Base-by-base conservation (phyloP, 2,329 filamentous ascomycete genomes). In the Alternaria tenuissima region DNA sequence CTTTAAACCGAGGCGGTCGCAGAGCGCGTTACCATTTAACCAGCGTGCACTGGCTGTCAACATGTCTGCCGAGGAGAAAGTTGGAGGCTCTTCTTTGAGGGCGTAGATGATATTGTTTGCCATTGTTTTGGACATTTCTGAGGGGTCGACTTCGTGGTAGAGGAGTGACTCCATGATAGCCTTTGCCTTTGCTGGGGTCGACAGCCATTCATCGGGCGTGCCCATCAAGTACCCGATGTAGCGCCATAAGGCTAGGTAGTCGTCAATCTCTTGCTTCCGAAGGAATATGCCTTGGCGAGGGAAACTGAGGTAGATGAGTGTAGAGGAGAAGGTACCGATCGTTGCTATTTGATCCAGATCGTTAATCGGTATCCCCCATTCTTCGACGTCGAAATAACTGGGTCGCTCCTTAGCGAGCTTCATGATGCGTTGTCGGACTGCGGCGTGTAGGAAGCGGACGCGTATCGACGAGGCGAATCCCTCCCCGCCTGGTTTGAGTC, bases 211-310 rank as follows among this genome's bases (percentile, higher is more conserved):
- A 1, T 86, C 86, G 0, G 91, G 91, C 7, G 87, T 87, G 12
- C 91, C 91, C 69, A 93, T 84, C 30, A 93, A 81, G 70, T 92
- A 84, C 0, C 86, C 91, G 12, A 94, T 86, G 64, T 91, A 90
- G 3, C 91, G 85, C 91, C 91, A 94, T 1, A 94, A 80, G 0
- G 91, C 90, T 44, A 92, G 82, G 72, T 92, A 94, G 69, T 93
- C 91, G 2, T 73, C 72, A 2, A 86, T 87, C 72, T 94, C 91
- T 58, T 86, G 85, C 28, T 82, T 59, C 0, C 84, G 83, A 26
- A 91, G 79, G 65, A 81, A 88, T 55, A 94, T 88, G 3, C 91
- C 91, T 78, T 94, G 91, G 0, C 90, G 83, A 0, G 91, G 91
- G 5, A 94, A 82, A 24, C 86, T 86, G 26, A 92, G 74, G 83